Conservation (phyloP, 176 grass and related monocot species). For the Phoenix roebelenii region DNA sequence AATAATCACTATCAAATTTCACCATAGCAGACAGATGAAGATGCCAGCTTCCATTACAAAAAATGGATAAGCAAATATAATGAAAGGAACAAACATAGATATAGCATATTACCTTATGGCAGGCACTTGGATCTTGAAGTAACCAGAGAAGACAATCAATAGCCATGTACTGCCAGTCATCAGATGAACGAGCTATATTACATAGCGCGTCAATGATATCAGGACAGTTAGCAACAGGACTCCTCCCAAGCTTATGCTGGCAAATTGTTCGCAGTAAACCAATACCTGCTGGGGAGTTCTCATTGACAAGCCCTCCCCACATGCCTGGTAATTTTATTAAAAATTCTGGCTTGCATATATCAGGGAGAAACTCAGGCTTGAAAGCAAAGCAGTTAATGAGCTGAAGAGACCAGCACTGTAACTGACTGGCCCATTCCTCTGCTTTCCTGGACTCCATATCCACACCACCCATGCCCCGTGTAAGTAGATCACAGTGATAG, state of each 20-base stretch:
- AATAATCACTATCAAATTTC: too few relatives aligned
- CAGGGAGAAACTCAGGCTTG: conserved; percentile 85
- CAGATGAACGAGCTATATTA: conserved; percentile 94
- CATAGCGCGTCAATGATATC: conserved; percentile 73
- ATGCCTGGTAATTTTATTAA: conserved; percentile 81
- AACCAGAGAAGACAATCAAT: conserved; percentile 97
- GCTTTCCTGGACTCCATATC: conserved; percentile 99
- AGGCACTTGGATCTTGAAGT: conserved; percentile 73
- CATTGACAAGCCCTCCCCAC: conserved; percentile 98
- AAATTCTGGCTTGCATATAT: conserved; percentile 89
- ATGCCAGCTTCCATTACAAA: too few relatives aligned
- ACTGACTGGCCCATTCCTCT: conserved; percentile 98
- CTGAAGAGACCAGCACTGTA: conserved; percentile 99
- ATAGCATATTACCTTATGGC: conserved; percentile 61
- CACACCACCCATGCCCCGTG: conserved; percentile 92
- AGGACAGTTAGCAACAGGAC: conserved; percentile 60
- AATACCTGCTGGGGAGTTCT: conserved; percentile 92
- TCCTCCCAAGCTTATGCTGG: conserved; percentile 73
- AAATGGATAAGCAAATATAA: too few relatives aligned
- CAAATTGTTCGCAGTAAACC: conserved; percentile 91
- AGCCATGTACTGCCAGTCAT: conserved; percentile 99
- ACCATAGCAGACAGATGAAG: too few relatives aligned
- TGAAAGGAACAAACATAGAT: not conserved
- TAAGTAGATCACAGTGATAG: conserved; percentile 95
- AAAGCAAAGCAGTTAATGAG: conserved; percentile 98